Percentiles rank a stretch among this genome's conserved stretches.
Evolutionary conservation across 768 basidiomycete genomes (phyloP).

Genomic region (Astraeus odoratus): DNA sequence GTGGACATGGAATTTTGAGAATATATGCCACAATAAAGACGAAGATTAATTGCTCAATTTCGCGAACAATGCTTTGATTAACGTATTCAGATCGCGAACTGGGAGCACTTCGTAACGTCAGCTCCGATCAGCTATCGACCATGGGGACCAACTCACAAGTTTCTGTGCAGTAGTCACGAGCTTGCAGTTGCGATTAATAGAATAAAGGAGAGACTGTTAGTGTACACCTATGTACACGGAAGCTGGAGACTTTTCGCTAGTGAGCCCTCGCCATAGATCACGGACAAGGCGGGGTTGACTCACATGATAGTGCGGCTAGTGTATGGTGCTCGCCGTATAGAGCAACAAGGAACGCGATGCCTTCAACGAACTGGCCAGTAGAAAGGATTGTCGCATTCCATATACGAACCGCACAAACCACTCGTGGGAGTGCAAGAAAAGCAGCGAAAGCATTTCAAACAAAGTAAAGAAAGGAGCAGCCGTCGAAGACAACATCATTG

Average conservation of each 20-base stretch:
- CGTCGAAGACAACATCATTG: neutral
- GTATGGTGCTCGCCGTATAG: neutral
- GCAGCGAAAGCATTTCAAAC: neutral
- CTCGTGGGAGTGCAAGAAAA: neutral
- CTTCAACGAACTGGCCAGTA: neutral
- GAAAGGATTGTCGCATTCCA: neutral
- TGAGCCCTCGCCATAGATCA: neutral
- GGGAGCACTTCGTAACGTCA: too few species aligned
- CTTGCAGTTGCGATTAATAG: neutral
- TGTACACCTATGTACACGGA: neutral
- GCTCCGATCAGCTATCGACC: too few species aligned
- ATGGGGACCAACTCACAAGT: too few species aligned
- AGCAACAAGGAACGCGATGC: neutral
- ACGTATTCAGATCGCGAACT: too few species aligned
- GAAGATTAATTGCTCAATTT: neutral
- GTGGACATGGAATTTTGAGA: neutral
- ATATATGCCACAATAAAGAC: neutral
- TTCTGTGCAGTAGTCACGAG: neutral
- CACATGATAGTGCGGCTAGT: neutral
- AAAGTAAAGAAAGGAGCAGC: neutral
- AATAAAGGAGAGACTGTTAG: neutral
- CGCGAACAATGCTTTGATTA: too few species aligned
- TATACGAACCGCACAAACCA: constrained; percentile 1
- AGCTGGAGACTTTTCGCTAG: neutral
- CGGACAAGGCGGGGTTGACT: neutral